phyloP scores from a whole-genome alignment of 176 grass and related monocot genomes.

The Bromus sterilis region DNA sequence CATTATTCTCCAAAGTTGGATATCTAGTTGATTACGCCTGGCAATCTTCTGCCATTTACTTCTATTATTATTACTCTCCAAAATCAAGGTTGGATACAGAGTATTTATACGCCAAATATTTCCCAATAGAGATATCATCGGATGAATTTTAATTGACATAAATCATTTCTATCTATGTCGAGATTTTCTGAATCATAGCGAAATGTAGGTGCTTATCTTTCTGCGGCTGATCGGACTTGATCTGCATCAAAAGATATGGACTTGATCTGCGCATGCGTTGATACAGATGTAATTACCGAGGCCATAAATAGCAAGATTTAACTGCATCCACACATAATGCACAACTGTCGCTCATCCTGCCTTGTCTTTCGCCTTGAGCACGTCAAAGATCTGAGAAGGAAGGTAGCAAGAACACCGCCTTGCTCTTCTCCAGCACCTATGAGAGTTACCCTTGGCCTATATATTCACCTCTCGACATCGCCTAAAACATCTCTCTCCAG shows the following conservation, averaged over 20 bases:
- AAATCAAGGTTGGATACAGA: no score
- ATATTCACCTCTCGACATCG: neutral
- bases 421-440: neutral
- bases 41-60: neutral
- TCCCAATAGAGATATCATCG: neutral
- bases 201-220: no score
- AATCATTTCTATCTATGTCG: neutral
- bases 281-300: neutral
- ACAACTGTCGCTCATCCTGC: neutral
- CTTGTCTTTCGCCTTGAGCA: neutral
- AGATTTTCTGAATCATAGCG: neutral
- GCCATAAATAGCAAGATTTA: conserved; percentile 7
- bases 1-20: neutral
- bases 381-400: neutral
- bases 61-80: neutral
- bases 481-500: neutral
- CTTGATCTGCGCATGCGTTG: conserved; percentile 3
- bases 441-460: neutral
- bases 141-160: neutral
- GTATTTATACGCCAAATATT: neutral
- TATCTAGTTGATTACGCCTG: neutral
- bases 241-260: neutral
- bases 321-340: neutral
- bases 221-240: no score
- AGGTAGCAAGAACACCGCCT: neutral